Conservation (phyloP, 2,329 filamentous ascomycete genomes). For the Ilyonectria destructans region DNA sequence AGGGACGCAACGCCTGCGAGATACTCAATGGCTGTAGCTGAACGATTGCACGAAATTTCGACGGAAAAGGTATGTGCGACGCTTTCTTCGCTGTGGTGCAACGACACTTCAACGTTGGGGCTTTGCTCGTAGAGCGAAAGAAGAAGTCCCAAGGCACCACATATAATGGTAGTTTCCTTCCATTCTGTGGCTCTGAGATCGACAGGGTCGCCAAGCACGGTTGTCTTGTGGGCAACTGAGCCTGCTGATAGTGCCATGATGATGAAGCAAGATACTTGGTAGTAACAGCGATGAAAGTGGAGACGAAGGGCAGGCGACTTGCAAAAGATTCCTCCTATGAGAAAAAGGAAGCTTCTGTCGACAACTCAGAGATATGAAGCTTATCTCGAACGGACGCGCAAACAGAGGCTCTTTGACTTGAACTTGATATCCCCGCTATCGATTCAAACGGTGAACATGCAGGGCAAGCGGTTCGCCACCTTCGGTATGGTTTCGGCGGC, state of each 20-base stretch:
- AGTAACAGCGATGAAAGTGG: not conserved
- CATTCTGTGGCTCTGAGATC: conserved; percentile 5
- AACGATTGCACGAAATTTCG: conserved; percentile 1
- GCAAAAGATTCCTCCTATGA: conserved; percentile 2
- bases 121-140: conserved; percentile 8
- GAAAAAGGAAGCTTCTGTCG: not conserved
- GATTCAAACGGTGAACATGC: conserved; percentile 2
- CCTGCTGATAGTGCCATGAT: not conserved
- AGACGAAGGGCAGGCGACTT: not conserved
- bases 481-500: conserved; percentile 4
- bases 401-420: conserved; percentile 2
- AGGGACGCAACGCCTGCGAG: conserved; percentile 1
- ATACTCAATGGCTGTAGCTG: conserved; percentile 8
- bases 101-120: conserved; percentile 5
- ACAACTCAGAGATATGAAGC: conserved; percentile 4
- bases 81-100: conserved; percentile 1
- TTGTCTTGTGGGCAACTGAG: not conserved
- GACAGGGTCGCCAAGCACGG: conserved; percentile 1
- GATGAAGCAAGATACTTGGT: conserved; percentile 2
- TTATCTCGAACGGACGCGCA: not conserved
- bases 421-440: conserved; percentile 5
- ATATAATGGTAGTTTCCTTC: not conserved
- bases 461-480: not conserved
- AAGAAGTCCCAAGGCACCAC: conserved; percentile 7
- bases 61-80: conserved; percentile 2